Evolutionary conservation across 306 rosid species (phyloP).

Genomic region (Ormosia semicastrata): DNA sequence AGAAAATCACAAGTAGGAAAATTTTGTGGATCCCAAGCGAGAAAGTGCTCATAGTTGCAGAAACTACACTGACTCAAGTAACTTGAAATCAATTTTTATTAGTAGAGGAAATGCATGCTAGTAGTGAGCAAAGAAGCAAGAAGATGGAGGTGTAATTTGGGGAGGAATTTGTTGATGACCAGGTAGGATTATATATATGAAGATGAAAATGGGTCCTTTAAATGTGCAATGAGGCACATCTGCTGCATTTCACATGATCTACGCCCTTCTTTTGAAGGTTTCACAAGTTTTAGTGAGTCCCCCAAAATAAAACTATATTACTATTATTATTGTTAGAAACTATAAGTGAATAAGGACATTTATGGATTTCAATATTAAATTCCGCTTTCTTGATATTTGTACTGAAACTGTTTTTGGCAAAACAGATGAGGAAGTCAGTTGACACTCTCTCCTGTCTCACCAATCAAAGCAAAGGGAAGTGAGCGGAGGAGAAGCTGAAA

Average conservation of each 20-base stretch:
- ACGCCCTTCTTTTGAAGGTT: constrained; percentile 52
- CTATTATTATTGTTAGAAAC: not conserved
- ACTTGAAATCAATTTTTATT: not conserved
- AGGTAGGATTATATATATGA: not conserved
- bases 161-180: not conserved
- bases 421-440: not conserved
- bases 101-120: not conserved
- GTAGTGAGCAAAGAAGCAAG: not conserved
- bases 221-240: constrained; percentile 51
- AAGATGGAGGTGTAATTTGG: not conserved
- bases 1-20: constrained; percentile 42
- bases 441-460: no score
- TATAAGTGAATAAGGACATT: not conserved
- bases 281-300: constrained; percentile 60
- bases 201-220: constrained; percentile 29
- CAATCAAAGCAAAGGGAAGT: no score
- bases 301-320: not conserved
- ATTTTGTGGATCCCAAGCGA: constrained; percentile 10
- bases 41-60: constrained; percentile 41
- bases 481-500: no score
- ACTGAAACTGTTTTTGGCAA: not conserved
- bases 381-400: not conserved
- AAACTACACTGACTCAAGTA: not conserved
- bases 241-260: constrained; percentile 73
- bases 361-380: not conserved